Conservation (phyloP, 768 basidiomycete species). For the Lactifluus echinatus region DNA sequence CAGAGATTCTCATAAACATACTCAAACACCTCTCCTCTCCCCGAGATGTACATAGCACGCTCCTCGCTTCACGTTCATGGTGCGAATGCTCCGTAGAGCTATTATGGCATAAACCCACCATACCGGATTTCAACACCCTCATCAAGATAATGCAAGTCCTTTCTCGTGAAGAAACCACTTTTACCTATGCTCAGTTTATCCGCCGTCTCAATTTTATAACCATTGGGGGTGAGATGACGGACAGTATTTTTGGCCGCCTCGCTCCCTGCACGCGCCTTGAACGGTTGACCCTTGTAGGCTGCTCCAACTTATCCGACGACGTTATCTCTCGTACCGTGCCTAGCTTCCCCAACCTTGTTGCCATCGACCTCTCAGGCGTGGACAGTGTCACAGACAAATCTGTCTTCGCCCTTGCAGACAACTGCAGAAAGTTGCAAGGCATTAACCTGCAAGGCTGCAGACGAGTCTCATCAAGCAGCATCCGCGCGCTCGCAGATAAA, state of each 20-base stretch:
- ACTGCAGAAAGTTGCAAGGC: constrained; percentile 75
- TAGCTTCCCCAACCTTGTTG: constrained; percentile 66
- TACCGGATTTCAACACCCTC: constrained; percentile 61
- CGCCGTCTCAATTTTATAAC: constrained; percentile 84
- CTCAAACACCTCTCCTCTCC: constrained; percentile 73
- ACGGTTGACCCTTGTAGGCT: constrained; percentile 80
- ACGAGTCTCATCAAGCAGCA: constrained; percentile 65
- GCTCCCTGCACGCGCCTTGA: constrained; percentile 73
- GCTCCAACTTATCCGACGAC: constrained; percentile 55
- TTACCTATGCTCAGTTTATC: constrained; percentile 82
- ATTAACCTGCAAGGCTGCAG: constrained; percentile 85
- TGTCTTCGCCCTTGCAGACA: constrained; percentile 58
- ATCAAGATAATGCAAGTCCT: constrained; percentile 73
- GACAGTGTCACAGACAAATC: constrained; percentile 59
- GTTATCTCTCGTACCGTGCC: constrained; percentile 58
- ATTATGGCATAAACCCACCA: constrained; percentile 85
- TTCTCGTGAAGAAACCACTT: constrained; percentile 55
- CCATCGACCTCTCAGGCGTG: constrained; percentile 78
- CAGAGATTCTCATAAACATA: constrained; percentile 89
- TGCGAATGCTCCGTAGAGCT: constrained; percentile 94
- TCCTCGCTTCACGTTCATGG: constrained; percentile 86
- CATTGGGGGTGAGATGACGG: constrained; percentile 58
- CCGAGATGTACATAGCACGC: constrained; percentile 61
- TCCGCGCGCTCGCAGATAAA: constrained; percentile 64
- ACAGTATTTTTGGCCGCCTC: constrained; percentile 65